Evolutionary conservation across 345 rosid species (phyloP), one percentile per base, ranked within the genome.

Genomic region (Brassica cretica): DNA sequence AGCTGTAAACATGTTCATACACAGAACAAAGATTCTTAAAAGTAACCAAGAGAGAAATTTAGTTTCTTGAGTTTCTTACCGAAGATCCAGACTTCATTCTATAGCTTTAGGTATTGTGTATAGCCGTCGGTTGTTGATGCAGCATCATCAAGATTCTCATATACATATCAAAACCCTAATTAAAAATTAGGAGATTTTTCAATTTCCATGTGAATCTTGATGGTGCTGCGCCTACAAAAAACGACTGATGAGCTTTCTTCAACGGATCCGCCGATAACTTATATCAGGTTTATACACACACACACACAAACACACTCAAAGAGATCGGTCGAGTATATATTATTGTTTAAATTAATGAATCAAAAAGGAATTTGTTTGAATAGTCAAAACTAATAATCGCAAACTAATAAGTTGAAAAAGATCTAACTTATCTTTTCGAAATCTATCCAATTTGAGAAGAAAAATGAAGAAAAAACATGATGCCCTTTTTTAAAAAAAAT

Each of bases 71-170:
- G 32, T 60, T 30, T 60, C 15, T 69, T 77, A 77, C 80, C 70
- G 30, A 51, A 64, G 75, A 70, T 69, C 41, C 2, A 62, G 25
- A 68, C 33, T 61, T 18, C 37, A 18, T 46, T 32, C 51, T 56
- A 4, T 0, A 39, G 29, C 16, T 72, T 66, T 71, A 60, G 64
- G 69, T 66, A 61, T 66, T 21, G 37, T 60, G 70, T 71, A 25
- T 25, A 88, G 93, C 71, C 89, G 82, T 89, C 72, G 82, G 84
- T 90, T 90, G 94, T 91, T 71, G 97, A 90, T 92, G 98, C 98
- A 94, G 94, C 98, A 94, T 94, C 98, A 94, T 94, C 98, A 94
- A 89, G 98, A 94, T 94, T 94, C 98, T 89, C 98, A 94, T 65
- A 79, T 83, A 82, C 82, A 82, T 19, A 81, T 62, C 10, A 59